Evolutionary conservation across 345 rosid genomes (phyloP).

Genomic region (Firmiana major): DNA sequence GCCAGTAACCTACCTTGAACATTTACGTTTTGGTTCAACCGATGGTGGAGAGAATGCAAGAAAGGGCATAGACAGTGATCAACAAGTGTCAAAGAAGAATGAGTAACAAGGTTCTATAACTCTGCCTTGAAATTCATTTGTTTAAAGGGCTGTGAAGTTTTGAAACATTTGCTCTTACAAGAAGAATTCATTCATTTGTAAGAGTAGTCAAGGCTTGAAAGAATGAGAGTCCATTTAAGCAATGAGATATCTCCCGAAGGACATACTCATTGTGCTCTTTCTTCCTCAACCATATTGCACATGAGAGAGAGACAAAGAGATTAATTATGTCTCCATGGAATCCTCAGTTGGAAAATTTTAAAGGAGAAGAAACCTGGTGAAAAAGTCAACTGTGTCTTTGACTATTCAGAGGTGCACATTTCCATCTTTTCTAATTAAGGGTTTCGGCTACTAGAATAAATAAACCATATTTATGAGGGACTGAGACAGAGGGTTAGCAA

Average conservation of each 20-base stretch:
- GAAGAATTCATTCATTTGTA: not conserved
- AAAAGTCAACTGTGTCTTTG: constrained; percentile 8
- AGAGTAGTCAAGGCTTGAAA: constrained; percentile 11
- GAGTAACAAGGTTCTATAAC: too few relatives aligned
- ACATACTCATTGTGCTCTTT: constrained; percentile 16
- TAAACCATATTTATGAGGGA: too few relatives aligned
- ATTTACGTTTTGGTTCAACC: not conserved
- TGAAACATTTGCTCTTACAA: not conserved
- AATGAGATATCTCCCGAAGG: not conserved
- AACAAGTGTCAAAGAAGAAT: not conserved
- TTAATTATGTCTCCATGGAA: constrained; percentile 1
- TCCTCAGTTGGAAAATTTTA: not conserved
- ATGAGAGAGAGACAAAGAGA: not conserved
- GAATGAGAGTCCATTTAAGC: not conserved
- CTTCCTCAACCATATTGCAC: constrained; percentile 12
- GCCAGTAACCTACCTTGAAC: not conserved
- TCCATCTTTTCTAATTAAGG: not conserved
- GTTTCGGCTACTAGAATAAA: constrained; percentile 13
- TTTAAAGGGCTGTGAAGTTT: too few relatives aligned
- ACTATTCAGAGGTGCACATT: constrained; percentile 15
- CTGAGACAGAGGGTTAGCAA: not conserved
- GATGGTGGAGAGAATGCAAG: not conserved
- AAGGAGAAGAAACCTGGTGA: not conserved
- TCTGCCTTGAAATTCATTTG: not conserved
- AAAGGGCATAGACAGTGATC: not conserved